These are phyloP conservation scores for Pythium insidiosum DNA, from an alignment of 352 stramenopile genomes.

Conservation along the genomic window DNA sequence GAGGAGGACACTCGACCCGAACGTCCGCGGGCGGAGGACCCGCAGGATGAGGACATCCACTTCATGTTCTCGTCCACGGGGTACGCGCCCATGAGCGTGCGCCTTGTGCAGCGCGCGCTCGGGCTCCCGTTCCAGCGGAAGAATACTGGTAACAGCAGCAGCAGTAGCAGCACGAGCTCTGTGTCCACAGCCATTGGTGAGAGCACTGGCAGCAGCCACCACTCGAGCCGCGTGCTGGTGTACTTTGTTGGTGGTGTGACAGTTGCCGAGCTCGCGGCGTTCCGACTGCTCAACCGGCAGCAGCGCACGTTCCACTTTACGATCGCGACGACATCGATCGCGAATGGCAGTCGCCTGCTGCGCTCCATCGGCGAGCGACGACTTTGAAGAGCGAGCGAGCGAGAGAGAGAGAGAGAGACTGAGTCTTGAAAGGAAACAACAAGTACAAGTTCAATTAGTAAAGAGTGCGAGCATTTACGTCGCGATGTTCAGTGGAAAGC, in stretches of 20 bases:
- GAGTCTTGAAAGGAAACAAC: no score
- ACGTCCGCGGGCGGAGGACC: conserved; percentile 16
- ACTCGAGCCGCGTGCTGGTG: conserved; percentile 39
- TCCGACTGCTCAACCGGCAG: conserved; percentile 61
- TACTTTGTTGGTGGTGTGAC: conserved; percentile 83
- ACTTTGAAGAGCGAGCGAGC: no score
- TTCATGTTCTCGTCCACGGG: conserved; percentile 85
- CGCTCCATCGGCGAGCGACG: conserved; percentile 46
- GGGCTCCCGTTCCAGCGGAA: conserved; percentile 54
- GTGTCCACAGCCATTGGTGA: not conserved
- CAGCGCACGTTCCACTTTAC: conserved; percentile 59
- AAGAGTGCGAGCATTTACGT: not conserved
- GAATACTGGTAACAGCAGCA: conserved; percentile 6
- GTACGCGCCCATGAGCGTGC: conserved; percentile 79
- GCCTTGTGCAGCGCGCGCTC: conserved; percentile 65
- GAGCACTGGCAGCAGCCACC: not conserved
- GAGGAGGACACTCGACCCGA: conserved; percentile 27
- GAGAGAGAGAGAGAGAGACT: no score
- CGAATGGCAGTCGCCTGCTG: conserved; percentile 59
- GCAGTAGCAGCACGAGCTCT: conserved; percentile 3
- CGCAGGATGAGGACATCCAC: conserved; percentile 70
- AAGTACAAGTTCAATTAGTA: no score
- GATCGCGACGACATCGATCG: conserved; percentile 63
- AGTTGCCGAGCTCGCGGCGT: conserved; percentile 72
- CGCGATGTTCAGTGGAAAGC: not conserved